Percentiles rank a stretch among this genome's conserved stretches.
Conservation (phyloP, 2,329 filamentous ascomycete species). For the Samsoniella hepiali region DNA sequence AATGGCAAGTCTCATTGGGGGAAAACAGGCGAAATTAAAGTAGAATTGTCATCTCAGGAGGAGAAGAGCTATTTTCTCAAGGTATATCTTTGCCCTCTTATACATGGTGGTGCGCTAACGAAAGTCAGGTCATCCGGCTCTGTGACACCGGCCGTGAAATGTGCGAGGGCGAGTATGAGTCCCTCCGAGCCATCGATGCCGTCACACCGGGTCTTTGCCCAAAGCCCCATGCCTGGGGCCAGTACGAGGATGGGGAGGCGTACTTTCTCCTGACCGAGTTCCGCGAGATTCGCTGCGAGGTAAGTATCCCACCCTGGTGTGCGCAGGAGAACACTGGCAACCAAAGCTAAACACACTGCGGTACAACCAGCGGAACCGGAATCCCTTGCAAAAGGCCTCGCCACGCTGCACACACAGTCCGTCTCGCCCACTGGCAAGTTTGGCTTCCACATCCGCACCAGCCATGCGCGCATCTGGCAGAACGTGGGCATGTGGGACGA, state of each 20-base stretch:
- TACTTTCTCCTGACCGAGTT: conserved; percentile 25
- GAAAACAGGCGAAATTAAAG: neutral
- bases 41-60: neutral
- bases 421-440: conserved; percentile 28
- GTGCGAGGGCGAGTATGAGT: conserved; percentile 23
- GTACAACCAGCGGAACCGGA: neutral
- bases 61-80: neutral
- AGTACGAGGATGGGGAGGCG: conserved; percentile 14
- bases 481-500: too few species aligned
- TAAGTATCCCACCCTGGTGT: neutral
- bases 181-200: conserved; percentile 22
- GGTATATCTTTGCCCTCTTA: neutral
- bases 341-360: too few species aligned
- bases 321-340: too few species aligned
- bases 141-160: neutral
- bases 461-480: neutral
- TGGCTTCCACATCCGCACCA: conserved; percentile 28
- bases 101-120: too few species aligned
- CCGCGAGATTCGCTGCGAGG: neutral
- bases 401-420: neutral
- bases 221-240: conserved; percentile 21
- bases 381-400: neutral
- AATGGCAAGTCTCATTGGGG: neutral
- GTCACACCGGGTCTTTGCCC: conserved; percentile 20
- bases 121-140: too few species aligned